These are phyloP conservation scores for Annulohypoxylon truncatum DNA, from an alignment of 2,329 filamentous ascomycete species.

Conservation along the genomic window DNA sequence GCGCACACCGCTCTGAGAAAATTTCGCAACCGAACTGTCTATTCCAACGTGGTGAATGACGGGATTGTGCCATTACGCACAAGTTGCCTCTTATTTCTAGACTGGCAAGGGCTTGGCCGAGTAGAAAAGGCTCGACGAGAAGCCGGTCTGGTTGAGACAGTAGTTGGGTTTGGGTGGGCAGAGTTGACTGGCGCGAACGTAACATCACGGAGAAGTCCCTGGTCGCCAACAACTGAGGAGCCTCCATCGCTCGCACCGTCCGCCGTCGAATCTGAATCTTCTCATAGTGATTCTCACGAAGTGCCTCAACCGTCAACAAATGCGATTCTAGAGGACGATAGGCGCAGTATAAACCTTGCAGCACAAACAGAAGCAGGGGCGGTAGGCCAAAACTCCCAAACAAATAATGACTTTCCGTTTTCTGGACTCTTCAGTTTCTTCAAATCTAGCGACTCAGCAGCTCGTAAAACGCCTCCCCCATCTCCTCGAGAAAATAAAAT, in stretches of 20 bases:
- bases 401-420: slow-evolving; percentile 63
- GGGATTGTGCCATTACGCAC: slow-evolving; percentile 95
- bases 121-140: slow-evolving; percentile 95
- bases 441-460: slow-evolving; percentile 65
- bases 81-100: slow-evolving; percentile 94
- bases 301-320: slow-evolving; percentile 78
- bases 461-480: slow-evolving; percentile 48
- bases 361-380: slow-evolving; percentile 48
- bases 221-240: slow-evolving; percentile 54
- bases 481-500: slow-evolving; percentile 74
- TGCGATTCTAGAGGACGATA: slow-evolving; percentile 75
- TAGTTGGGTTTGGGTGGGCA: slow-evolving; percentile 94
- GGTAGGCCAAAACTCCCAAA: slow-evolving; percentile 45
- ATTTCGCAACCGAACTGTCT: slow-evolving; percentile 91
- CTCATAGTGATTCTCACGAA: slow-evolving; percentile 59
- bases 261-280: slow-evolving; percentile 49
- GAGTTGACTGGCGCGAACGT: slow-evolving; percentile 83
- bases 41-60: slow-evolving; percentile 98
- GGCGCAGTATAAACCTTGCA: slow-evolving; percentile 64
- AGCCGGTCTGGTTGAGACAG: slow-evolving; percentile 90
- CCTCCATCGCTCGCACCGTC: slow-evolving; percentile 41
- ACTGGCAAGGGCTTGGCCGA: slow-evolving; percentile 92
- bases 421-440: slow-evolving; percentile 80
- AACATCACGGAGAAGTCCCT: slow-evolving; percentile 59
- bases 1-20: slow-evolving; percentile 87